These are phyloP conservation scores for Moricandia arvensis DNA, from an alignment of 345 rosid genomes.

Conservation along the genomic window DNA sequence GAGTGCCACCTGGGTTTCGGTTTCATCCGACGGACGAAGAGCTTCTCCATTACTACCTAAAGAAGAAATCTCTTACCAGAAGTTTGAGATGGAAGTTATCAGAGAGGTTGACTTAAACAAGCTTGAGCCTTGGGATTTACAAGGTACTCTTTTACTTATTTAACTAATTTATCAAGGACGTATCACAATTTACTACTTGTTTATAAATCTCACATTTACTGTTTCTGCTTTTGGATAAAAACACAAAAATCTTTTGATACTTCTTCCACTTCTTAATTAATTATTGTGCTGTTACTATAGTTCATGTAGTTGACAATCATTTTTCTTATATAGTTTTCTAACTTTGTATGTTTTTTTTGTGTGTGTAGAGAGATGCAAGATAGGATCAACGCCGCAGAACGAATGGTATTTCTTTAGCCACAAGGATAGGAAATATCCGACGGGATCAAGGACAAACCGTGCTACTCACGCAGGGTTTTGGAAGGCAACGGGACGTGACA, in stretches of 20 bases:
- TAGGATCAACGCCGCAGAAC: slow-evolving; percentile 87
- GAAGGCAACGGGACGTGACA: slow-evolving; percentile 97
- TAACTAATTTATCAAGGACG: slow-evolving; percentile 7
- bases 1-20: slow-evolving; percentile 96
- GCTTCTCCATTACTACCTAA: slow-evolving; percentile 87
- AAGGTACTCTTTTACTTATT: slow-evolving; percentile 51
- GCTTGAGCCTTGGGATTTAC: slow-evolving; percentile 98
- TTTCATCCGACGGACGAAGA: slow-evolving; percentile 97
- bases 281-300: background rate
- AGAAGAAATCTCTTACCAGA: slow-evolving; percentile 83
- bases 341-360: background rate
- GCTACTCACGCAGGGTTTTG: slow-evolving; percentile 96
- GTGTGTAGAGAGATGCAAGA: slow-evolving; percentile 68
- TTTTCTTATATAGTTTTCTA: background rate
- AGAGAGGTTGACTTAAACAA: slow-evolving; percentile 93
- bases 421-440: slow-evolving; percentile 93
- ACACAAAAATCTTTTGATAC: background rate
- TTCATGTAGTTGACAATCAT: no score
- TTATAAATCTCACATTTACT: background rate
- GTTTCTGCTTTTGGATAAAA: no score
- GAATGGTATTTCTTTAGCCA: slow-evolving; percentile 98
- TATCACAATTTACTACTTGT: background rate
- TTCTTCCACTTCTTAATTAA: background rate
- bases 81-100: slow-evolving; percentile 96
- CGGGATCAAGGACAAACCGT: slow-evolving; percentile 91